Evolutionary conservation across 805 yeast genomes (phyloP), one percentile per base, ranked within the genome.

Genomic region (Saccharomycopsis olivae): DNA sequence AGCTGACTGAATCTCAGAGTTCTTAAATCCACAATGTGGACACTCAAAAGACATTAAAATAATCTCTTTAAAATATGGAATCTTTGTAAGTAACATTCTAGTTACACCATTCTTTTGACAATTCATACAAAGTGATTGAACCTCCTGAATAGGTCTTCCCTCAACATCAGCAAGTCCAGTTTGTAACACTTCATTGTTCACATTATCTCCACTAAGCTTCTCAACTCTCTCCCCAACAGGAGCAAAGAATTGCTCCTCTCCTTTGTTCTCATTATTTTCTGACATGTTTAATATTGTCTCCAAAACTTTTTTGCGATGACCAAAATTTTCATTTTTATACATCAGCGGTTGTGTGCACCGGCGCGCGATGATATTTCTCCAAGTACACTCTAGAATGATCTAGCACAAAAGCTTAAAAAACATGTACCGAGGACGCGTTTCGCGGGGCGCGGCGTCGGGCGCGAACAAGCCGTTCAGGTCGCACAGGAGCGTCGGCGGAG

Each of bases 1-100:
- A 4, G 98, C 99, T n/a, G 96, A 82, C 65, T 92, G 98, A 50
- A 92, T 73, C 62, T 92, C 98, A 29, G 85, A 74, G 67, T 86
- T 89, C 57, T 79, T 83, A 56, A 85, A 75, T 1, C 85, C 84
- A 66, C 99, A 92, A 60, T 88, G 96, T 20, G 92, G 89, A 61
- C 99, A 92, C 50, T 78, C 84, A 59, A 92, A 92, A 1, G 96
- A 87, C 94, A 92, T 89, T 42, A 92, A 58, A 38, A 92, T 82
- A 38, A 92, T 75, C 58, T 92, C 96, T 48, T 88, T 68, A 64
- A 92, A 92, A 53, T 67, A 86, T 15, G 99, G 99, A 52, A 92
- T 92, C 39, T 76, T 69, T 11, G 99, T 92, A 53, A 92, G 65
- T 32, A 92, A 66, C 57, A 92, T 59, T 49, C 94, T 65, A 3